Conservation (phyloP, 352 stramenopile genomes). For the Globisporangium viniferum region DNA sequence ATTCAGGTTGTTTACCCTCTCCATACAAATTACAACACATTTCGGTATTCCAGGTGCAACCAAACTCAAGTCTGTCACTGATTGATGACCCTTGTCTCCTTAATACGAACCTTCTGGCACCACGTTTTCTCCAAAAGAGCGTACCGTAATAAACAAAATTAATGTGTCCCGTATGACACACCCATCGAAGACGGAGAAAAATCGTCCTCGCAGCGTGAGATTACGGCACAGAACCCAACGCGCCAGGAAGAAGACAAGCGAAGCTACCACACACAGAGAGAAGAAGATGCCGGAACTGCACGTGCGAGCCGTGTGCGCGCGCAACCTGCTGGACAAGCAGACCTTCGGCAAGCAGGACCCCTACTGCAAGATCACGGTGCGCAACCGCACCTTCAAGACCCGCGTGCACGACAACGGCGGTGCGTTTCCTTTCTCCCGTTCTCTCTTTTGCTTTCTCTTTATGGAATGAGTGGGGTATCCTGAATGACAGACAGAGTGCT, state of each 20-base stretch:
- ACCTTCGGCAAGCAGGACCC: conserved; percentile 84
- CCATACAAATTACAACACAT: not conserved
- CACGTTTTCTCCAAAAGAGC: not conserved
- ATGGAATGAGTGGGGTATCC: not conserved
- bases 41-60: not conserved
- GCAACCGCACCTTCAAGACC: conserved; percentile 65
- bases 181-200: not conserved
- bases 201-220: not conserved
- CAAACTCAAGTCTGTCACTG: not conserved
- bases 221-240: not conserved
- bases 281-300: conserved; percentile 61
- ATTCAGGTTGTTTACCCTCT: not conserved
- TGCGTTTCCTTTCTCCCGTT: conserved; percentile 19
- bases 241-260: not conserved
- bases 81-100: not conserved
- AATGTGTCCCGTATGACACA: not conserved
- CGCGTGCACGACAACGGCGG: conserved; percentile 83
- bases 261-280: not conserved
- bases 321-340: conserved; percentile 82
- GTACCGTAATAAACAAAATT: not conserved
- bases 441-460: not conserved
- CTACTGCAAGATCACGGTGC: conserved; percentile 71
- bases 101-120: not conserved
- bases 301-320: conserved; percentile 70
- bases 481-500: not conserved